A percentile compares a stretch with the other conserved stretches of the same genome.
Evolutionary conservation across 140 eudicot species (phyloP).

Genomic region (Erigeron philadelphicus): DNA sequence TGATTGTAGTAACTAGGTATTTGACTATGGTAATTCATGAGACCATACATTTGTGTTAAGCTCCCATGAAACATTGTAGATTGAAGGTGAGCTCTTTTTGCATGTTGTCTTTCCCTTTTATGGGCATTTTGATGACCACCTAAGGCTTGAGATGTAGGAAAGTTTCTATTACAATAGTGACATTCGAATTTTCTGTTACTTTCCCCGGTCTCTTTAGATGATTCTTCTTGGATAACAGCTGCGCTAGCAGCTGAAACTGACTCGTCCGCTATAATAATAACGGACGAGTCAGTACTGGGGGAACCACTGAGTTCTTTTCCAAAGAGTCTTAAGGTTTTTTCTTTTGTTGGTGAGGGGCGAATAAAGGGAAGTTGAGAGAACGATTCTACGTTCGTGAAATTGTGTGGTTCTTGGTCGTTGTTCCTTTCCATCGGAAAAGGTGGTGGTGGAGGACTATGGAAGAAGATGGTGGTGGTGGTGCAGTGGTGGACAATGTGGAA

Average conservation of each 20-base stretch:
- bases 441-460: not conserved
- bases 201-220: conserved; percentile 28
- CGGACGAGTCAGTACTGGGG: not conserved
- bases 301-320: conserved; percentile 63
- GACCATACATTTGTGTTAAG: conserved; percentile 37
- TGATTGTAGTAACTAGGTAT: conserved; percentile 28
- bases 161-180: conserved; percentile 74
- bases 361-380: conserved; percentile 83
- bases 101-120: conserved; percentile 81
- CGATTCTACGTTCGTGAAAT: conserved; percentile 77
- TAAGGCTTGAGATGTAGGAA: conserved; percentile 83
- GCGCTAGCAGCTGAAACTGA: conserved; percentile 15
- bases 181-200: conserved; percentile 64
- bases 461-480: too few relatives aligned
- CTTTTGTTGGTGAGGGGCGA: conserved; percentile 48
- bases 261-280: conserved; percentile 22
- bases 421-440: conserved; percentile 38
- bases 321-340: conserved; percentile 56
- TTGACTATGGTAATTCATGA: conserved; percentile 40
- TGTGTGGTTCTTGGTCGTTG: conserved; percentile 46
- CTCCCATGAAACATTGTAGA: conserved; percentile 36
- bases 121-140: conserved; percentile 98
- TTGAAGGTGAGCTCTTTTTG: conserved; percentile 62
- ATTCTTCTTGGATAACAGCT: not conserved
- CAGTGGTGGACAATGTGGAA: too few relatives aligned